These are phyloP conservation scores for Talaromyces liani DNA, from an alignment of 495 filamentous ascomycete genomes.

Conservation along the genomic window DNA sequence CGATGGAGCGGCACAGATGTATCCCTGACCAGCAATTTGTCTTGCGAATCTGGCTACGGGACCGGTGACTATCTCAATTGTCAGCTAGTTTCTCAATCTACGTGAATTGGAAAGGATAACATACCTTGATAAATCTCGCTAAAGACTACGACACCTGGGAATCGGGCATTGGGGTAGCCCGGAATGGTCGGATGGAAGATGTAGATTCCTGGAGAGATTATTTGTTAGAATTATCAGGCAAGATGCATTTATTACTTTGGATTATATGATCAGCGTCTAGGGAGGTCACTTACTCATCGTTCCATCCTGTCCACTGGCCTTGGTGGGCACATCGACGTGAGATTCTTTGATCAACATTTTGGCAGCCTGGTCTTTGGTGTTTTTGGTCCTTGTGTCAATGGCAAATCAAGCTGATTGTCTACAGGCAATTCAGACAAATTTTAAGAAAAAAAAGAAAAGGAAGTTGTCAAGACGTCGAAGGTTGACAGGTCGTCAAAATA, in stretches of 20 bases:
- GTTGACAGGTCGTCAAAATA: neutral
- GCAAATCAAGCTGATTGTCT: neutral
- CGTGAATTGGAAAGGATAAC: slow-evolving; percentile 7
- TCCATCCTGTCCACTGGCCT: slow-evolving; percentile 48
- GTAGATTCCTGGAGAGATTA: slow-evolving; percentile 61
- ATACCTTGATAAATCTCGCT: slow-evolving; percentile 95
- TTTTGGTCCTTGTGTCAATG: too few relatives aligned
- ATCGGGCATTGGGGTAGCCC: slow-evolving; percentile 78
- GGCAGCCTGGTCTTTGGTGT: too few relatives aligned
- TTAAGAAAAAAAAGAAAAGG: neutral
- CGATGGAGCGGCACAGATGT: slow-evolving; percentile 84
- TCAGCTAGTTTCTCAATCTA: neutral
- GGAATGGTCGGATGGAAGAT: slow-evolving; percentile 81
- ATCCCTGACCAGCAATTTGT: slow-evolving; percentile 88
- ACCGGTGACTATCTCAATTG: slow-evolving; percentile 67
- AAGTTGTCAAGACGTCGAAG: neutral
- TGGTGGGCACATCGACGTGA: slow-evolving; percentile 58
- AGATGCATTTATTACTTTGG: neutral
- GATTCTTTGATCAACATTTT: slow-evolving; percentile 65
- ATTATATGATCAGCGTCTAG: neutral
- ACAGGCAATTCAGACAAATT: neutral
- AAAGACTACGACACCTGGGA: slow-evolving; percentile 86
- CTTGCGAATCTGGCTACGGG: slow-evolving; percentile 86
- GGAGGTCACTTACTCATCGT: slow-evolving; percentile 48
- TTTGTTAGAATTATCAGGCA: neutral